Base-by-base conservation (phyloP, 192 early-diverging fungal species). In the Backusella tuberculispora region DNA sequence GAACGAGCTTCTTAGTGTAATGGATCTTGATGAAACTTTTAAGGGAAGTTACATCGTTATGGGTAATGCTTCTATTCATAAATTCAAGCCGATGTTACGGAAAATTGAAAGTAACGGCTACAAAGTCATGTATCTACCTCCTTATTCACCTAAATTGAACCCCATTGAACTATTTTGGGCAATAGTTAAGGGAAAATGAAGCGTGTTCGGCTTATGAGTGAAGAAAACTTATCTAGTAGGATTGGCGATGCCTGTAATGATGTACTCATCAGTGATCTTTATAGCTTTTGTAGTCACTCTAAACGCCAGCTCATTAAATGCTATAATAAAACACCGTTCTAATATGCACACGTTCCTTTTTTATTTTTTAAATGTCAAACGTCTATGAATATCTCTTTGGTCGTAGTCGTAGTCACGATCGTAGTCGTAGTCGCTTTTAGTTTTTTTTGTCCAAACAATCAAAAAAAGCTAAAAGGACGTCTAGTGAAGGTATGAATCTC, bases 361-460 rank as follows among this genome's bases (percentile, higher is more conserved):
- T 19, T 1, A 24, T 63, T 63, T 63, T 63, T 63, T 63, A 34
- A 34, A 34, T 2, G 29, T 1, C 29, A 34, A 34, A 34, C 29
- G 29, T 34, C 56, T 63, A 63, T 63, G 56, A 63, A 21, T 63
- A 63, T 63, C 21, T 19, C 56, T 63, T 63, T 63, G 56, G 21
- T 63, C 56, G 29, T 34, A 63, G 56, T 63, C 56, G 56, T 34
- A 63, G 56, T 60, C 56, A n/a, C 17, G 19, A n/a, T 60, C 56
- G 56, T 29, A 60, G 56, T 34, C 56, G 56, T 26, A 46, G 45
- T 46, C 45, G 45, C 24, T 56, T 56, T 56, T n/a, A n/a, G n/a
- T 26, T 56, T 56, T 56, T 1, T 24, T 56, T 56, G 53, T 60
- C 24, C 9, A 60, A 5, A 60, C 6, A 60, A 60, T 7, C 0